Base-by-base conservation (phyloP, 352 stramenopile species). In the Phytophthora megakarya region DNA sequence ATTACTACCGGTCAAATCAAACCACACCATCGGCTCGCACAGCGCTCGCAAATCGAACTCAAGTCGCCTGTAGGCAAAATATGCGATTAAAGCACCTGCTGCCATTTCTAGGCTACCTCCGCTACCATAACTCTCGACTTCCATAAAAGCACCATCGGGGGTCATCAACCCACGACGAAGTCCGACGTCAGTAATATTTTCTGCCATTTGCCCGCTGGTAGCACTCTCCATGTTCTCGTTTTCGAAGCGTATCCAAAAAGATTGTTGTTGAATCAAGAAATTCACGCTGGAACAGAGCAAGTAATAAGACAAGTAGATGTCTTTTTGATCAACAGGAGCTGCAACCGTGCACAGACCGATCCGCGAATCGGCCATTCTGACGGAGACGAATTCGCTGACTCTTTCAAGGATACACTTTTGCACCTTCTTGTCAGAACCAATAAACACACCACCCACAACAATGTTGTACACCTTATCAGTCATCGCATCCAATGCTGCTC, bases 201-300 rank as follows among this genome's bases (percentile, higher is more conserved):
- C 55, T 16, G 50, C 59, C 6, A 66, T 42, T 19, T 56, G 13
- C 32, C 38, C 60, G 16, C 45, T 65, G 3, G 61, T 56, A 61
- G 66, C 66, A 69, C 50, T 68, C 23, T 84, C 75, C 16, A 73
- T 69, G 50, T 82, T 61, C 22, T 69, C 62, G 40, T 67, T 72
- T 67, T 86, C 79, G 61, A 86, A 75, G 7, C 73, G 68, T 59
- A 84, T 69, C 76, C 76, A 86, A 38, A 86, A 84, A 1, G 61
- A 45, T 35, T 70, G 21, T 9, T 67, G 18, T 2, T 55, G 61
- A 43, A 73, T 48, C 22, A 47, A 65, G 38, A 88, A 88, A 21
- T 66, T 35, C 28, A 86, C 32, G 26, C 49, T 50, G 11, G 62
- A 61, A 25, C 65, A 78, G 39, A 88, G 39, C n/a, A 40, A 37